A percentile compares a stretch with the other conserved stretches of the same genome.
Evolutionary conservation across 2,329 filamentous ascomycete species (phyloP).

Genomic region (Fusarium sp.): DNA sequence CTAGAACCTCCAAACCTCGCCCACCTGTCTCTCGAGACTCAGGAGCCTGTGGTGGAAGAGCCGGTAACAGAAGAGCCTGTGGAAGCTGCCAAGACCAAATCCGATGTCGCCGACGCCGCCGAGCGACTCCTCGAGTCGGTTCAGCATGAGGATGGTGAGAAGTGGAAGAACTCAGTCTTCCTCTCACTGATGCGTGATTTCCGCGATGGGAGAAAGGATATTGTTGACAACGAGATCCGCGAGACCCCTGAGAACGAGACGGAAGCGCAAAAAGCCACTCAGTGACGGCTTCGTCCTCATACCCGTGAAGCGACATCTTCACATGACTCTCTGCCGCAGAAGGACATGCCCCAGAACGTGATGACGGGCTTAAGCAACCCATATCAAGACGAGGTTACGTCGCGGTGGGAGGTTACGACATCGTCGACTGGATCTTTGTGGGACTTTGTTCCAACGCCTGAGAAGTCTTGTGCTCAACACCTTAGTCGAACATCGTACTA

Average conservation of each 20-base stretch:
- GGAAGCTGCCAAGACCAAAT: constrained; percentile 44
- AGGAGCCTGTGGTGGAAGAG: constrained; percentile 26
- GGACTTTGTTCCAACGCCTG: background rate
- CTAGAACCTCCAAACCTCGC: constrained; percentile 50
- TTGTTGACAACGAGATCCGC: constrained; percentile 56
- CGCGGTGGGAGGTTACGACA: constrained; percentile 27
- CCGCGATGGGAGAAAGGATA: constrained; percentile 58
- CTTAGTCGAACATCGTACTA: constrained; percentile 43
- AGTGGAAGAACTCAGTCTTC: constrained; percentile 62
- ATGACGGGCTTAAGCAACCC: constrained; percentile 15
- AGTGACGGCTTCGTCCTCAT: constrained; percentile 31
- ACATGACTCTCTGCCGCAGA: background rate
- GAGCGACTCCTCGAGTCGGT: constrained; percentile 58
- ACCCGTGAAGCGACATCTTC: background rate
- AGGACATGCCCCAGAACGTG: background rate
- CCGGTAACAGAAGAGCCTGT: constrained; percentile 31
- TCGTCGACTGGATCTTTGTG: background rate
- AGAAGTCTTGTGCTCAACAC: constrained; percentile 40
- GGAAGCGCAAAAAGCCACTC: constrained; percentile 2
- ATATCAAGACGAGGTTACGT: constrained; percentile 30
- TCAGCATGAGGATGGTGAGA: constrained; percentile 58
- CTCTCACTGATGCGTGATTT: constrained; percentile 60
- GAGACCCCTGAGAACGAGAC: constrained; percentile 43
- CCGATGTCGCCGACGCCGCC: constrained; percentile 57
- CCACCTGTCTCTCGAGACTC: constrained; percentile 46